Evolutionary conservation across 768 basidiomycete genomes (phyloP).

Genomic region (Scleroderma bovista): DNA sequence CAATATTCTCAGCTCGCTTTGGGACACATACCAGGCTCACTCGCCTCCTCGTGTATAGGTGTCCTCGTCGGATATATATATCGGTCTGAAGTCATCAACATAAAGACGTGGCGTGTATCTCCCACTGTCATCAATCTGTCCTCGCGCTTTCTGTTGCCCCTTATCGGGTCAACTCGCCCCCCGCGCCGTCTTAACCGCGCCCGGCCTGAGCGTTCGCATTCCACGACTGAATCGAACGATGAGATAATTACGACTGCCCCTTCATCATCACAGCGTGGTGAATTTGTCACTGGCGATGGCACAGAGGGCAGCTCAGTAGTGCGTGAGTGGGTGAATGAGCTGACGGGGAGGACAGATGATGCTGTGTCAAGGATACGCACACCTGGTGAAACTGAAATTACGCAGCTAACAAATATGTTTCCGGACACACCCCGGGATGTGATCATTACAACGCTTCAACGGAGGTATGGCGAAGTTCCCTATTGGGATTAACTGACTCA

Average conservation of each 20-base stretch:
- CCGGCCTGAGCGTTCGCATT: conserved; percentile 49
- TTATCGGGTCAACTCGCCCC: conserved; percentile 59
- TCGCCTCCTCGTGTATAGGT: conserved; percentile 57
- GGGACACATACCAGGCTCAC: conserved; percentile 61
- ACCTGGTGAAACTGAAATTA: conserved; percentile 72
- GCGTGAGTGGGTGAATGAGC: conserved; percentile 74
- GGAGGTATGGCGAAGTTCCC: conserved; percentile 51
- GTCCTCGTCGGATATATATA: conserved; percentile 71
- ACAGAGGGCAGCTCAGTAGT: conserved; percentile 47
- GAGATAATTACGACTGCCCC: conserved; percentile 64
- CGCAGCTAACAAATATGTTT: conserved; percentile 75
- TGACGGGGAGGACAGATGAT: conserved; percentile 60
- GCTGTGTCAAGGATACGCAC: conserved; percentile 55
- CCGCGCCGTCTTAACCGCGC: conserved; percentile 69
- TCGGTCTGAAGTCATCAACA: conserved; percentile 72
- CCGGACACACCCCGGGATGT: conserved; percentile 71
- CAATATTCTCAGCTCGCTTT: conserved; percentile 53
- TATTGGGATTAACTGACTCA: conserved; percentile 1
- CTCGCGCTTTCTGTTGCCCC: conserved; percentile 52
- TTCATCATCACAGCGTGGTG: conserved; percentile 23
- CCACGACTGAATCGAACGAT: conserved; percentile 33
- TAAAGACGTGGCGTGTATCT: conserved; percentile 78
- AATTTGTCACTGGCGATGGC: conserved; percentile 17
- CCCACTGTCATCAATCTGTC: conserved; percentile 50
- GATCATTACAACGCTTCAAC: conserved; percentile 71